Evolutionary conservation across 768 basidiomycete genomes (phyloP).

Genomic region (Suillus sp.): DNA sequence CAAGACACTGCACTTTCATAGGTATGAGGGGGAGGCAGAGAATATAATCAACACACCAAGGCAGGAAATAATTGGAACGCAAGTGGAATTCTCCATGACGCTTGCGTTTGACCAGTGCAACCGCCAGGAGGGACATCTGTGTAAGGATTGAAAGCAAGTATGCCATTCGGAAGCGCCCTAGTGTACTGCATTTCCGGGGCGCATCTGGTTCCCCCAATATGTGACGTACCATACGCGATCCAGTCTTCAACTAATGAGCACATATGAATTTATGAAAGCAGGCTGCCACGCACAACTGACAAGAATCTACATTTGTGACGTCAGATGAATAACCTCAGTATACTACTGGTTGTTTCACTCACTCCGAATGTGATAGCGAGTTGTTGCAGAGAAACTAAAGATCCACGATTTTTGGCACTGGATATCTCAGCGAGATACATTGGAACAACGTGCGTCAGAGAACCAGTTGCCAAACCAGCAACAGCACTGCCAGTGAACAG

Average conservation of each 20-base stretch:
- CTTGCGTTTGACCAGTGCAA: slow-evolving; percentile 33
- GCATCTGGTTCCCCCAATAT: slow-evolving; percentile 36
- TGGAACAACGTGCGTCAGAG: slow-evolving; percentile 27
- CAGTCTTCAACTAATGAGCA: slow-evolving; percentile 26
- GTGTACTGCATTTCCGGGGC: slow-evolving; percentile 32
- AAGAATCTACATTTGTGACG: slow-evolving; percentile 23
- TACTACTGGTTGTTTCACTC: slow-evolving; percentile 15
- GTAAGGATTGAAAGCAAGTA: slow-evolving; percentile 31
- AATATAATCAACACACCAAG: slow-evolving; percentile 29
- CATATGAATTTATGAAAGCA: neutral
- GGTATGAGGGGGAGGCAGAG: neutral
- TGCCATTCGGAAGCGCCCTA: slow-evolving; percentile 34
- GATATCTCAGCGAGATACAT: slow-evolving; percentile 44
- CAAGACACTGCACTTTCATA: slow-evolving; percentile 27
- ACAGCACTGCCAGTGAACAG: slow-evolving; percentile 34
- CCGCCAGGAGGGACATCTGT: slow-evolving; percentile 34
- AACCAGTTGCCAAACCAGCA: slow-evolving; percentile 21
- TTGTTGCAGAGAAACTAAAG: slow-evolving; percentile 39
- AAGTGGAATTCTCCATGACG: slow-evolving; percentile 39
- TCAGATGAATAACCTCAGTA: slow-evolving; percentile 5
- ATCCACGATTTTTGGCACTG: slow-evolving; percentile 40
- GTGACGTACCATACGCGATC: slow-evolving; percentile 36
- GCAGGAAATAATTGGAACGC: slow-evolving; percentile 43
- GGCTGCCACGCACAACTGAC: slow-evolving; percentile 31
- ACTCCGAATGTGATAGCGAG: slow-evolving; percentile 39